phyloP scores from a whole-genome alignment of 1,284 basidiomycete genomes.

The Rhodofomes roseus region DNA sequence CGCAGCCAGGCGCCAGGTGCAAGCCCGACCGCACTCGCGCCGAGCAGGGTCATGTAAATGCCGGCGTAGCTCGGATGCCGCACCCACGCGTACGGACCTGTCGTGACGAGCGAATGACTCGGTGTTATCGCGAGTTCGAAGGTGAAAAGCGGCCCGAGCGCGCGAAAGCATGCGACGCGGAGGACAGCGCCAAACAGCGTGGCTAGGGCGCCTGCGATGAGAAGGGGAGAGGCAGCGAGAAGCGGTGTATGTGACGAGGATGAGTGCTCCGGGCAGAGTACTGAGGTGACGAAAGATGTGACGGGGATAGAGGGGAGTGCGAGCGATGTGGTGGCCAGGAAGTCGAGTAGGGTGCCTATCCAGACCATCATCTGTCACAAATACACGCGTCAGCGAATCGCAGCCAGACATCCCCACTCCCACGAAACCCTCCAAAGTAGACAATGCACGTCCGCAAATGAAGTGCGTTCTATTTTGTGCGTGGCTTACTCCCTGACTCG shows the following conservation, averaged over 20 bases:
- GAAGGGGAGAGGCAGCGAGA: constrained; percentile 11
- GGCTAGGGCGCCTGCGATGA: constrained; percentile 17
- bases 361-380: constrained; percentile 24
- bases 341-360: constrained; percentile 22
- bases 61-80: constrained; percentile 30
- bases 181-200: constrained; percentile 16
- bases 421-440: neutral
- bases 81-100: constrained; percentile 26
- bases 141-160: constrained; percentile 27
- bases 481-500: neutral
- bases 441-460: neutral
- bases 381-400: neutral
- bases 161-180: constrained; percentile 24
- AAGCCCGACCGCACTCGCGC: constrained; percentile 20
- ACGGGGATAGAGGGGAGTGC: constrained; percentile 15
- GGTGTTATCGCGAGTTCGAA: constrained; percentile 28
- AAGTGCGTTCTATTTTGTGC: neutral
- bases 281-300: constrained; percentile 9
- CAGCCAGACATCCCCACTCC: neutral
- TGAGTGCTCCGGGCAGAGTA: constrained; percentile 9
- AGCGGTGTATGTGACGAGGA: neutral
- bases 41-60: constrained; percentile 24
- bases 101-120: constrained; percentile 23
- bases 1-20: constrained; percentile 24
- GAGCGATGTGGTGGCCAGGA: constrained; percentile 18